Conservation (phyloP, 2,329 filamentous ascomycete genomes). For the Rugonectria rugulosa region DNA sequence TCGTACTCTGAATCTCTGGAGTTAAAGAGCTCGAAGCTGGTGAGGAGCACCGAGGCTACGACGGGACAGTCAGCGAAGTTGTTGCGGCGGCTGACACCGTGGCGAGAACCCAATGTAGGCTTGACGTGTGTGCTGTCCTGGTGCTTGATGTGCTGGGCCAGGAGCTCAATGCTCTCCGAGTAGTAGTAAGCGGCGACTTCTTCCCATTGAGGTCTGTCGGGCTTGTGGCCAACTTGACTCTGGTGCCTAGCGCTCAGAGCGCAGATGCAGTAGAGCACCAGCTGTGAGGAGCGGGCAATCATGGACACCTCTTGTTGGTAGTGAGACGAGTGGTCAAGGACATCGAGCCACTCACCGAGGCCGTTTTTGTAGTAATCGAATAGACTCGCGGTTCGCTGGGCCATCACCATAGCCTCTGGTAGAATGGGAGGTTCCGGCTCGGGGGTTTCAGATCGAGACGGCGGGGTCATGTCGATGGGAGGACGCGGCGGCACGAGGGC, state of each 20-base stretch:
- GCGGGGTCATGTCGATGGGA: too few species aligned
- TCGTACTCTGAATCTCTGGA: slow-evolving; percentile 6
- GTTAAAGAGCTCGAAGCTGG: slow-evolving; percentile 16
- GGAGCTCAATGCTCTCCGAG: neutral
- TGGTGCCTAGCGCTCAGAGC: slow-evolving; percentile 15
- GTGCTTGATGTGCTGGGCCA: slow-evolving; percentile 2
- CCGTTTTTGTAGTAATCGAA: slow-evolving; percentile 4
- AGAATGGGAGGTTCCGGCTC: too few species aligned
- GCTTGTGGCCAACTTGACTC: neutral
- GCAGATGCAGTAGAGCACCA: slow-evolving; percentile 10
- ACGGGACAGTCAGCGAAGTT: too few species aligned
- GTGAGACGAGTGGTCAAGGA: slow-evolving; percentile 8
- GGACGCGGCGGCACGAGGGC: too few species aligned
- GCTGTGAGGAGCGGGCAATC: slow-evolving; percentile 1
- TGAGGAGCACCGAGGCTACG: slow-evolving; percentile 10
- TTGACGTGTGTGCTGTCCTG: neutral
- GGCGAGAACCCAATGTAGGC: too few species aligned
- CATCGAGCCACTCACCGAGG: slow-evolving; percentile 17
- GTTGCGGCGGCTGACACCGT: too few species aligned
- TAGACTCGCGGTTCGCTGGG: neutral
- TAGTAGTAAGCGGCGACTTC: slow-evolving; percentile 6
- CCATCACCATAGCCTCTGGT: too few species aligned
- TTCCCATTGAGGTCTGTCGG: neutral
- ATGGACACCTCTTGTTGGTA: slow-evolving; percentile 12
- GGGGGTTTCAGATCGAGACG: too few species aligned